These are phyloP conservation scores for Phytophthora sojae DNA, from an alignment of 352 stramenopile genomes.

Conservation along the genomic window DNA sequence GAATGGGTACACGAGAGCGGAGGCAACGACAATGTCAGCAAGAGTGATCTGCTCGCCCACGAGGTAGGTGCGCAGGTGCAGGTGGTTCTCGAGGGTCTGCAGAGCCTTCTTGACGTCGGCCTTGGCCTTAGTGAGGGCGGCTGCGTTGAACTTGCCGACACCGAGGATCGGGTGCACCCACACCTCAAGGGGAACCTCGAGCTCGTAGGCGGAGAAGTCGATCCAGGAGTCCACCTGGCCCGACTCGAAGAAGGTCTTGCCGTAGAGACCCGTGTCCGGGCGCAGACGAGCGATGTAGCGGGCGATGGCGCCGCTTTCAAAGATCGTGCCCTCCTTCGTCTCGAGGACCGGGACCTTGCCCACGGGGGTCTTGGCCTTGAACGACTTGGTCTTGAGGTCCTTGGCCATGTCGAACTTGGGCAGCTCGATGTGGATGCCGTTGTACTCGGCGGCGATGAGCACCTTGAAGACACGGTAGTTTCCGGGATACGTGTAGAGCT, in stretches of 20 bases:
- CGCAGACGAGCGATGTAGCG: slow-evolving; percentile 92
- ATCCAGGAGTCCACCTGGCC: slow-evolving; percentile 94
- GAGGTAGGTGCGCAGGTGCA: slow-evolving; percentile 92
- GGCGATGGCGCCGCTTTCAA: slow-evolving; percentile 94
- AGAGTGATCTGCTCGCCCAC: slow-evolving; percentile 94
- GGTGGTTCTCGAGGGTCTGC: slow-evolving; percentile 87
- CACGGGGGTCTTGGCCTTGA: slow-evolving; percentile 87
- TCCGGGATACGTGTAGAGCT: slow-evolving; percentile 88
- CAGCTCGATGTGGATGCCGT: slow-evolving; percentile 86
- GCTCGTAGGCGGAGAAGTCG: slow-evolving; percentile 92
- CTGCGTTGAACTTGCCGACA: slow-evolving; percentile 81
- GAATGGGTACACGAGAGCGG: slow-evolving; percentile 94
- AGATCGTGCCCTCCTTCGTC: slow-evolving; percentile 85
- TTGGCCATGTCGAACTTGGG: slow-evolving; percentile 74
- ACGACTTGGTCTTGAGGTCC: slow-evolving; percentile 69
- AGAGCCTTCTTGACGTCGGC: slow-evolving; percentile 90
- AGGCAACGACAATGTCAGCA: slow-evolving; percentile 92
- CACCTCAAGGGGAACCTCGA: slow-evolving; percentile 91
- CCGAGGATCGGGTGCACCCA: slow-evolving; percentile 93
- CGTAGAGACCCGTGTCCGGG: slow-evolving; percentile 87
- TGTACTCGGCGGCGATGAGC: slow-evolving; percentile 96
- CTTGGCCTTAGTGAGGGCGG: slow-evolving; percentile 86
- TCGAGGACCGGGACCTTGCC: slow-evolving; percentile 91
- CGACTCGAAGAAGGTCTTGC: slow-evolving; percentile 91
- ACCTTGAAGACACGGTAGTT: slow-evolving; percentile 95